Evolutionary conservation across 306 rosid species (phyloP), one percentile per base, ranked within the genome.

Genomic region (Cicer bijugum): DNA sequence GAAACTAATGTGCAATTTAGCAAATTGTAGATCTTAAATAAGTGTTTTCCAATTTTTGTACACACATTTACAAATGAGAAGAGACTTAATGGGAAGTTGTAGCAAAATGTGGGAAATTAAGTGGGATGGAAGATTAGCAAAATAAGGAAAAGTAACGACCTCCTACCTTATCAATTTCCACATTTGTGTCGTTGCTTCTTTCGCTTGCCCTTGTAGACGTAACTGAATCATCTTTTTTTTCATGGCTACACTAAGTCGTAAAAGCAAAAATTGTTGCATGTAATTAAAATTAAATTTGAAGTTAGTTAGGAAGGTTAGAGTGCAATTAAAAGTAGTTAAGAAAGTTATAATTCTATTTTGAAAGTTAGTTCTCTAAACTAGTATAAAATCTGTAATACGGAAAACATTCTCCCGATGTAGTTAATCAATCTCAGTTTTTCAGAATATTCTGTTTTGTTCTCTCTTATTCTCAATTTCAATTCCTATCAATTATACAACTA

Each of bases 1-100:
- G 1, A 67, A 40, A 57, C 51, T 7, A 8, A 1, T 16, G 16
- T 82, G 80, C 39, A 16, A 15, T 39, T 60, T 56, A 5, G 66
- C 66, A 62, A 86, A 86, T 3, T 55, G n/a, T 6, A 73, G 80
- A 8, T 75, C 59, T 3, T 84, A 80, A 19, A 86, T 78, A 3
- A 74, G 37, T 1, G 44, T 12, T 6, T 6, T 14, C 84, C 78
- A 86, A 4, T 17, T 12, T 23, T 51, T 74, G 75, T 85, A 80
- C 4, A 75, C 78, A 46, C 71, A 59, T 53, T 20, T 86, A 72
- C 85, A 78, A 9, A 77, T 45, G 48, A 83, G 16, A 61, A 83
- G 23, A 20, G 72, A 59, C 53, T 35, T 71, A 1, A 63, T 10
- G 4, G 84, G 59, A 8, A 86, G 73, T 14, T 9, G 46, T 7